Conservation (phyloP, 768 basidiomycete genomes). For the Collybia sp. region DNA sequence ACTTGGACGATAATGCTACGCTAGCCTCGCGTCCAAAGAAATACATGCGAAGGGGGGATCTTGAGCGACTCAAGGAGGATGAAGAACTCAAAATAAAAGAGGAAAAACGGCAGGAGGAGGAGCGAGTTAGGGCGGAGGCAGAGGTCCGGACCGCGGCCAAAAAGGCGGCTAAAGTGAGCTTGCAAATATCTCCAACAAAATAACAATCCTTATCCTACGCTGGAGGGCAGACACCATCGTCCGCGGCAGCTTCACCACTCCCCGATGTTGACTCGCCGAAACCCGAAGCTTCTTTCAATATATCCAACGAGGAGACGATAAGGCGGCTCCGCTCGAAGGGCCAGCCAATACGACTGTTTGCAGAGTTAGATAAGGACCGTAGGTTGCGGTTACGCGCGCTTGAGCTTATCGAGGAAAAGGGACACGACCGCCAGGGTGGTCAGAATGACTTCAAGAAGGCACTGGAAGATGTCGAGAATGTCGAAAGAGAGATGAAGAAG, state of each 20-base stretch:
- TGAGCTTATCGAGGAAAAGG: constrained; percentile 92
- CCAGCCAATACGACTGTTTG: constrained; percentile 93
- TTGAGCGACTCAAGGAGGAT: constrained; percentile 66
- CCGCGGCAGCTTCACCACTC: constrained; percentile 36
- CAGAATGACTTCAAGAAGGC: constrained; percentile 95
- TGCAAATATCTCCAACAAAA: constrained; percentile 3
- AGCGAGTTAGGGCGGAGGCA: constrained; percentile 15
- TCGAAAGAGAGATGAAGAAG: constrained; percentile 60
- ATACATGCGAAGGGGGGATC: constrained; percentile 89
- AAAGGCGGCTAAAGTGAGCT: constrained; percentile 41
- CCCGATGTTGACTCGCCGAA: constrained; percentile 35
- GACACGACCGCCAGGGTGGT: constrained; percentile 71
- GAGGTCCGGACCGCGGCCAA: constrained; percentile 26
- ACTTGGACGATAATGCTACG: constrained; percentile 43
- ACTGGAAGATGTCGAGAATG: constrained; percentile 82
- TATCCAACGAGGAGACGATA: constrained; percentile 90
- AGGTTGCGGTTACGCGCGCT: constrained; percentile 85
- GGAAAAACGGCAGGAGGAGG: constrained; percentile 19
- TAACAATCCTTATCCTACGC: constrained; percentile 27
- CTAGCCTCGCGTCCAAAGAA: constrained; percentile 54
- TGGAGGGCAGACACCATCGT: constrained; percentile 46
- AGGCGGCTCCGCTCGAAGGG: constrained; percentile 86
- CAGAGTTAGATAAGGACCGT: constrained; percentile 92
- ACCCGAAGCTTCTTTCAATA: constrained; percentile 68
- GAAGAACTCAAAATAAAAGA: constrained; percentile 33